Conservation (phyloP, 1,284 basidiomycete species). For the Austroboletus novae-zelandiae region DNA sequence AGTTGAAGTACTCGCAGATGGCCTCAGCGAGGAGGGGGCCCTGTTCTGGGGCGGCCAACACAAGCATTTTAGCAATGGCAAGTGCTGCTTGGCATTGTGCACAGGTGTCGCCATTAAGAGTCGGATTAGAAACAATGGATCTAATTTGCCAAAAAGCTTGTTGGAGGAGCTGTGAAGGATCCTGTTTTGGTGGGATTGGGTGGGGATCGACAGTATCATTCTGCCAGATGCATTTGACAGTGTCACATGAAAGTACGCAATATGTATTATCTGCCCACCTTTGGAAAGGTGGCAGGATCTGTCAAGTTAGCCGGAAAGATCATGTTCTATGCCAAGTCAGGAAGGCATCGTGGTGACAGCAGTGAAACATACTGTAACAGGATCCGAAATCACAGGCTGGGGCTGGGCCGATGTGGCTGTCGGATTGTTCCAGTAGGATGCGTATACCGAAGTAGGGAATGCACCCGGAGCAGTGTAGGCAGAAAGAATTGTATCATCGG, state of each 20-base stretch:
- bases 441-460: slow-evolving; percentile 61
- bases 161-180: slow-evolving; percentile 42
- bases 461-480: slow-evolving; percentile 57
- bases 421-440: slow-evolving; percentile 65
- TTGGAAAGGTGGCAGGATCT: slow-evolving; percentile 55
- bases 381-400: slow-evolving; percentile 68
- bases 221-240: slow-evolving; percentile 14
- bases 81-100: slow-evolving; percentile 61
- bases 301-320: slow-evolving; percentile 57
- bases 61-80: slow-evolving; percentile 60
- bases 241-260: background rate
- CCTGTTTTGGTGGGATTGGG: slow-evolving; percentile 53
- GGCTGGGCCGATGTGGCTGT: slow-evolving; percentile 64
- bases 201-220: slow-evolving; percentile 63
- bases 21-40: slow-evolving; percentile 56
- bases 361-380: slow-evolving; percentile 47
- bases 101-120: slow-evolving; percentile 51
- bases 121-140: slow-evolving; percentile 47
- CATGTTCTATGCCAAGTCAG: slow-evolving; percentile 39
- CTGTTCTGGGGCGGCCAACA: slow-evolving; percentile 57
- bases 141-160: slow-evolving; percentile 52
- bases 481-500: slow-evolving; percentile 19
- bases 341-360: background rate
- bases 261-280: slow-evolving; percentile 24
- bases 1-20: slow-evolving; percentile 58